Conservation (phyloP, 225 moss, liverwort and hornwort species). For the Asterella californica region DNA sequence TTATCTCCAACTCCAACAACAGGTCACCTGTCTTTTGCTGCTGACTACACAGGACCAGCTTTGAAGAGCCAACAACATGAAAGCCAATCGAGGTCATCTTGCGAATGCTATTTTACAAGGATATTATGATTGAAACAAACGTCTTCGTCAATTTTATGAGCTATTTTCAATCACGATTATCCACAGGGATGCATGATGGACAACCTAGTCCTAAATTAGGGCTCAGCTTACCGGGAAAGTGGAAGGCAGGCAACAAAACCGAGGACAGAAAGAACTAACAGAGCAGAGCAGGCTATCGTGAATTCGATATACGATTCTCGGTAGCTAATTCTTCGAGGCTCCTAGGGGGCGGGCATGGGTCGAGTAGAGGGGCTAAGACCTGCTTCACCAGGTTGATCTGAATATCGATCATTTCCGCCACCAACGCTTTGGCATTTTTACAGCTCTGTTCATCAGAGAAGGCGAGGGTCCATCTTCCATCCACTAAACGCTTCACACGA, state of each 20-base stretch:
- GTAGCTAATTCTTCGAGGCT: constrained; percentile 19
- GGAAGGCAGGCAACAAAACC: constrained; percentile 8
- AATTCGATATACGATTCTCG: constrained; percentile 11
- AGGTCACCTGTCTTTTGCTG: constrained; percentile 14
- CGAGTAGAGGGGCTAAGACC: constrained; percentile 42
- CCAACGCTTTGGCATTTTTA: constrained; percentile 45
- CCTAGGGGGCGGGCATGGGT: constrained; percentile 14
- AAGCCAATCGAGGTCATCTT: constrained; percentile 19
- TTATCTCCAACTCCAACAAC: constrained; percentile 19
- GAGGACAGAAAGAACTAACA: neutral
- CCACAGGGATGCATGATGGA: constrained; percentile 17
- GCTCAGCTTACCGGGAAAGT: constrained; percentile 12
- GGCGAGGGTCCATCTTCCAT: constrained; percentile 99
- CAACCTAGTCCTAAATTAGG: constrained; percentile 15
- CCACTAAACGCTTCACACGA: constrained; percentile 68
- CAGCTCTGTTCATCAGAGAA: constrained; percentile 73
- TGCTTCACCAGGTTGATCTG: constrained; percentile 32
- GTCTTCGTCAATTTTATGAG: constrained; percentile 11
- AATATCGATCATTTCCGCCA: constrained; percentile 38
- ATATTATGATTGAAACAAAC: constrained; percentile 5
- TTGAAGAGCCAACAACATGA: constrained; percentile 16
- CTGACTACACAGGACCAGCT: constrained; percentile 12
- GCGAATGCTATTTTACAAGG: constrained; percentile 40
- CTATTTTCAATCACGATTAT: constrained; percentile 1
- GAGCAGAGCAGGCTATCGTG: constrained; percentile 4